These are phyloP conservation scores for Casuarina cunninghamiana DNA, from an alignment of 306 rosid genomes.

Conservation along the genomic window DNA sequence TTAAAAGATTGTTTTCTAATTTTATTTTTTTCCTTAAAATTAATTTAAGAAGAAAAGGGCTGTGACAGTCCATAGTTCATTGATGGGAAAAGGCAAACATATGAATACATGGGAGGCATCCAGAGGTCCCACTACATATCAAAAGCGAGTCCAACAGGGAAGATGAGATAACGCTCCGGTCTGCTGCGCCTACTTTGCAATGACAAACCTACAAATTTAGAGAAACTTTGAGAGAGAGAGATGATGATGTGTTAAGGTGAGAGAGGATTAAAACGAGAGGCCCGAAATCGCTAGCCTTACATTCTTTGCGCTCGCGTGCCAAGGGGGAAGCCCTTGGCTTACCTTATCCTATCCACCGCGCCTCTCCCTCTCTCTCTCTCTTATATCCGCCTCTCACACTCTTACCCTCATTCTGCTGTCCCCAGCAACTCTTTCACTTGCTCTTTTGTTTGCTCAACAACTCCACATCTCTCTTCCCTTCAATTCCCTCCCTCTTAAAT, in stretches of 20 bases:
- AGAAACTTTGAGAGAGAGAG: background rate
- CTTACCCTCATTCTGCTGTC: slow-evolving; percentile 6
- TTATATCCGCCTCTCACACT: slow-evolving; percentile 27
- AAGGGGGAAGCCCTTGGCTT: slow-evolving; percentile 41
- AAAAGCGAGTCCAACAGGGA: background rate
- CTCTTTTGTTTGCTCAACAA: slow-evolving; percentile 7
- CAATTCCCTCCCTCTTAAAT: background rate
- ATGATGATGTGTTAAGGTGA: slow-evolving; percentile 39
- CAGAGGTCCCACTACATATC: background rate
- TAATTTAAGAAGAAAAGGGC: no score
- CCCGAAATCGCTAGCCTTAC: slow-evolving; percentile 59
- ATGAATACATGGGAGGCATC: background rate
- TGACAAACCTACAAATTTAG: background rate
- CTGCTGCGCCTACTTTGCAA: background rate
- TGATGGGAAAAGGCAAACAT: background rate
- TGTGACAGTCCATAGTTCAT: background rate
- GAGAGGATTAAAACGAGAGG: slow-evolving; percentile 54
- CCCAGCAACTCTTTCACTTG: slow-evolving; percentile 6
- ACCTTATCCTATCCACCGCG: slow-evolving; percentile 79
- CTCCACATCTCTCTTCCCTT: slow-evolving; percentile 15
- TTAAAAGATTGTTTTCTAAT: no score
- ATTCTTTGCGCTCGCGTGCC: slow-evolving; percentile 25
- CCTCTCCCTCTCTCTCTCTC: slow-evolving; percentile 23
- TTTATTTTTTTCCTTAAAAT: background rate
- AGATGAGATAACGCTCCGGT: background rate